These are phyloP conservation scores for Zarea fungicola DNA, from an alignment of 2,329 filamentous ascomycete genomes.

Conservation along the genomic window DNA sequence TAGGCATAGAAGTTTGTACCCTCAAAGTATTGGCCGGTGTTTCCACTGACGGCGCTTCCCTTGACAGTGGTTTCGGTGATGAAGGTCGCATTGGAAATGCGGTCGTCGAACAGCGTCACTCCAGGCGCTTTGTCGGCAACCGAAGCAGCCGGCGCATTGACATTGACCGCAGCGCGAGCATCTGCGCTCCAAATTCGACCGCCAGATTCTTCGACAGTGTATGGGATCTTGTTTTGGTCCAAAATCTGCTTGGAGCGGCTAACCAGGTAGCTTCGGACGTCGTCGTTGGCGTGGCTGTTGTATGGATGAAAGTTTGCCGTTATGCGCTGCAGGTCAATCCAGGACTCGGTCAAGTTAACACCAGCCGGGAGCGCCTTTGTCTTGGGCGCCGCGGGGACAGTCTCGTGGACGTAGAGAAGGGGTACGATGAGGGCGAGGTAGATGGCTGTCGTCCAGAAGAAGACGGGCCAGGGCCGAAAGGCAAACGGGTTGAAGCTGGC, in stretches of 20 bases:
- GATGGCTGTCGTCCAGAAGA: constrained; percentile 67
- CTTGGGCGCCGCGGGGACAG: constrained; percentile 56
- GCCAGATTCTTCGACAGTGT: constrained; percentile 35
- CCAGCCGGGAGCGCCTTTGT: constrained; percentile 48
- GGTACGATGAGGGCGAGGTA: constrained; percentile 75
- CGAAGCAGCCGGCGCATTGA: background rate
- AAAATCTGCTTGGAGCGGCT: constrained; percentile 65
- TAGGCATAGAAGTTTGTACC: constrained; percentile 90
- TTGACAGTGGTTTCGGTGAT: constrained; percentile 21
- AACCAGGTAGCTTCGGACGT: constrained; percentile 72
- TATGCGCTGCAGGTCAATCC: constrained; percentile 73
- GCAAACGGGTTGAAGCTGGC: constrained; percentile 53
- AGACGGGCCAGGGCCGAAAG: constrained; percentile 78
- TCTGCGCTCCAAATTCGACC: constrained; percentile 23
- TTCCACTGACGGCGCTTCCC: constrained; percentile 21
- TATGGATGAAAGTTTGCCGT: constrained; percentile 78
- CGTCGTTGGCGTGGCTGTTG: constrained; percentile 79
- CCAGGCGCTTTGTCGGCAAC: constrained; percentile 23
- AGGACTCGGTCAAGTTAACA: constrained; percentile 78
- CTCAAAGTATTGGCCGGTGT: constrained; percentile 72
- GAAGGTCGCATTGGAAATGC: constrained; percentile 71
- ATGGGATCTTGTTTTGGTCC: constrained; percentile 50
- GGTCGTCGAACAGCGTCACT: constrained; percentile 73
- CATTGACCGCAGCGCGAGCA: background rate
- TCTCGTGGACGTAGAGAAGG: constrained; percentile 68